These are phyloP conservation scores for Marasmius fiardii DNA, from an alignment of 1,284 basidiomycete genomes.

Conservation along the genomic window DNA sequence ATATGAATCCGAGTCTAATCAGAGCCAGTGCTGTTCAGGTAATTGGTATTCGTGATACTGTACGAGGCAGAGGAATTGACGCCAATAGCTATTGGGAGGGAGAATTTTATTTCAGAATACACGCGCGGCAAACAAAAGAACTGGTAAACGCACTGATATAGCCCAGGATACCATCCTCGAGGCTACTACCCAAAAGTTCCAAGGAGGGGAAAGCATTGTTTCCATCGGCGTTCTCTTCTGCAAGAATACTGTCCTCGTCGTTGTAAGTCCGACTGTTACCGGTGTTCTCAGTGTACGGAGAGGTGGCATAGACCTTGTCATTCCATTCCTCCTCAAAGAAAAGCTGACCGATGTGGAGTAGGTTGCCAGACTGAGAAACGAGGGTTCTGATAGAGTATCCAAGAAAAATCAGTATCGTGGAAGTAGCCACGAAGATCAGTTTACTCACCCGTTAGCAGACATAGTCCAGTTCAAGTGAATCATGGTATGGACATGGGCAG, in stretches of 20 bases:
- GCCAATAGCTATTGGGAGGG: constrained; percentile 3
- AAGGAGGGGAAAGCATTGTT: constrained; percentile 25
- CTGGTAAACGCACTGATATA: constrained; percentile 9
- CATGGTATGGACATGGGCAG: constrained; percentile 31
- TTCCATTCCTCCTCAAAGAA: constrained; percentile 43
- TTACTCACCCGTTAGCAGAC: constrained; percentile 29
- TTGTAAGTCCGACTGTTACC: constrained; percentile 23
- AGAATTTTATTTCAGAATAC: background rate
- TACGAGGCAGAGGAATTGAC: constrained; percentile 6
- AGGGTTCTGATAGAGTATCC: constrained; percentile 27
- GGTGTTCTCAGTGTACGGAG: constrained; percentile 24
- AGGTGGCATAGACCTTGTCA: constrained; percentile 26
- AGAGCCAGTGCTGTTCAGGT: constrained; percentile 5
- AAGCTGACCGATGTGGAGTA: constrained; percentile 39
- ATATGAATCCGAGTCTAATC: no score
- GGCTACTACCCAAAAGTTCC: background rate
- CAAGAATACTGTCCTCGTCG: constrained; percentile 22
- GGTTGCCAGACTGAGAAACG: constrained; percentile 23
- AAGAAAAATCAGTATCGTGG: background rate
- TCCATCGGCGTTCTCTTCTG: constrained; percentile 22
- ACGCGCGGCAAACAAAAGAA: background rate
- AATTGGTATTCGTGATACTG: constrained; percentile 8
- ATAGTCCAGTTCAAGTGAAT: constrained; percentile 25
- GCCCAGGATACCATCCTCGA: constrained; percentile 8
- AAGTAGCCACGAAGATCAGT: constrained; percentile 23